Conservation (phyloP, 1,139 yeast genomes). For the Pneumocystis canis region DNA sequence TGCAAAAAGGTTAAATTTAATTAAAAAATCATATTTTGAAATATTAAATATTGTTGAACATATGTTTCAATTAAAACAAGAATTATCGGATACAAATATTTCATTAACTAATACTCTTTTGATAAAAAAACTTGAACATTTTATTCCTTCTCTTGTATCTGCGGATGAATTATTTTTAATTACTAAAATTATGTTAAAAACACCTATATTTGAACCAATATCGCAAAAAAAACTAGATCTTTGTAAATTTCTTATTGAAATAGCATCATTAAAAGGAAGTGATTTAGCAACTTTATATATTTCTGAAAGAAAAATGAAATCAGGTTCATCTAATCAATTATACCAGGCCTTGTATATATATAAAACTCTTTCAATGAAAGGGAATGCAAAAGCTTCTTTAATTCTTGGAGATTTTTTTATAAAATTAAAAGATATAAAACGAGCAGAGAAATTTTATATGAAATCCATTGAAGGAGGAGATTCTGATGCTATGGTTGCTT, state of each 20-base stretch:
- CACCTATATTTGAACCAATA: background rate
- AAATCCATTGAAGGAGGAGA: background rate
- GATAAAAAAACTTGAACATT: background rate
- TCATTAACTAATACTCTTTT: background rate
- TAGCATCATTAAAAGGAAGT: background rate
- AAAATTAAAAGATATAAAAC: background rate
- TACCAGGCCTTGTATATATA: background rate
- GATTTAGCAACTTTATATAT: background rate
- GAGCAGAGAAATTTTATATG: background rate
- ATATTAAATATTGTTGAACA: background rate
- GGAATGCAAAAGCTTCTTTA: background rate
- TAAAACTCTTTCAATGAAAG: background rate
- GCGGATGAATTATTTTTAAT: background rate
- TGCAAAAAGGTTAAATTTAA: background rate
- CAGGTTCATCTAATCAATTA: background rate
- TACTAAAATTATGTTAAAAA: background rate
- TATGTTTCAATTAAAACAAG: background rate
- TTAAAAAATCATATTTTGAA: background rate
- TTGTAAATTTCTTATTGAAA: background rate
- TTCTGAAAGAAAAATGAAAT: background rate
- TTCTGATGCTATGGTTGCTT: background rate
- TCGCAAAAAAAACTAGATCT: background rate
- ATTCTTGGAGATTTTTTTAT: background rate
- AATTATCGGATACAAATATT: background rate
- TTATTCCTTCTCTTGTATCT: background rate